phyloP scores from a whole-genome alignment of 345 rosid genomes.

The Combretum micranthum region DNA sequence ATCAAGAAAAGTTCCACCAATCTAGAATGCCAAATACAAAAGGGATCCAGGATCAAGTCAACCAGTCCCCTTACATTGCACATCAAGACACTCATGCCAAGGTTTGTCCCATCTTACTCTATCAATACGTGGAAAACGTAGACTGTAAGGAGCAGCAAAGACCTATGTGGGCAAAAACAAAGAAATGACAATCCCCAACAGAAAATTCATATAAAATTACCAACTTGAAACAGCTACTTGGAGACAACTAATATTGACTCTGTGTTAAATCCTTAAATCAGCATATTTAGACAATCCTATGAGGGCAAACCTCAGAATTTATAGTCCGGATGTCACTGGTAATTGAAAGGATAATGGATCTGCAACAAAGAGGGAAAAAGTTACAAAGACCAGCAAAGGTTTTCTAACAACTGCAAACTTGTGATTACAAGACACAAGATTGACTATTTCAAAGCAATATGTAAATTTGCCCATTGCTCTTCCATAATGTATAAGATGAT shows the following conservation, averaged over 20 bases:
- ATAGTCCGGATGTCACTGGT: constrained; percentile 93
- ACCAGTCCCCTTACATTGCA: constrained; percentile 53
- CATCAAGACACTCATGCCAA: constrained; percentile 95
- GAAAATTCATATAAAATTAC: constrained; percentile 4
- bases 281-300: too few relatives aligned
- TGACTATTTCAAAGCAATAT: too few relatives aligned
- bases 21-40: too few relatives aligned
- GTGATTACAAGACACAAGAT: too few relatives aligned
- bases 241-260: too few relatives aligned
- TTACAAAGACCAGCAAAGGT: not conserved
- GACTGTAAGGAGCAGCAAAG: constrained; percentile 90
- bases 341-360: constrained; percentile 81
- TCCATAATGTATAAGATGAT: too few relatives aligned
- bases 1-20: too few relatives aligned
- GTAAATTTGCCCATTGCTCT: too few relatives aligned
- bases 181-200: constrained; percentile 1
- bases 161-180: constrained; percentile 36
- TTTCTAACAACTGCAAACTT: too few relatives aligned
- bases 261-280: not conserved
- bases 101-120: constrained; percentile 95
- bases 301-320: constrained; percentile 73
- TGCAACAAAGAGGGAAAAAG: constrained; percentile 22
- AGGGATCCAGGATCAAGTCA: too few relatives aligned
- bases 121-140: constrained; percentile 96
- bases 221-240: too few relatives aligned